Evolutionary conservation across 2,329 filamentous ascomycete species (phyloP).

Genomic region (Ophiostoma perfectum): DNA sequence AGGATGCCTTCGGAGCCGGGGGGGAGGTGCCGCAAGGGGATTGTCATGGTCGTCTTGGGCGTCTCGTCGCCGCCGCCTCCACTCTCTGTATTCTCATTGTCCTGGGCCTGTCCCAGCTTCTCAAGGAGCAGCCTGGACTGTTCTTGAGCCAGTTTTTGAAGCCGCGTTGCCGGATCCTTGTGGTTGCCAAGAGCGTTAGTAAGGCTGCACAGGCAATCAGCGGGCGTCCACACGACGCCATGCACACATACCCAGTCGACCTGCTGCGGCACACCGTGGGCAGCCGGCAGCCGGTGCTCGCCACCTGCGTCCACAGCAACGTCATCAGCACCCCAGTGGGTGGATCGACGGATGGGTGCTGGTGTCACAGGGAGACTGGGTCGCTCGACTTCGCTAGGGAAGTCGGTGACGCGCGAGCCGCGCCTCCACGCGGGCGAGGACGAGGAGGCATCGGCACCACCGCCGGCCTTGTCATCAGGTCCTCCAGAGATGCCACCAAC

Average conservation of each 20-base stretch:
- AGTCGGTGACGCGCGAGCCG: constrained; percentile 73
- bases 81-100: constrained; percentile 20
- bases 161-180: constrained; percentile 64
- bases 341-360: constrained; percentile 65
- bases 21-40: neutral
- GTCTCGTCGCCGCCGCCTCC: constrained; percentile 30
- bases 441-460: too few species aligned
- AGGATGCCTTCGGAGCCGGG: constrained; percentile 39
- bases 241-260: constrained; percentile 87
- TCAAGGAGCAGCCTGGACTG: constrained; percentile 58
- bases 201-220: constrained; percentile 51
- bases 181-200: constrained; percentile 46
- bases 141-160: constrained; percentile 63
- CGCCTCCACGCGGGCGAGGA: constrained; percentile 27
- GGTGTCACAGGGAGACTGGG: constrained; percentile 89
- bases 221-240: constrained; percentile 44
- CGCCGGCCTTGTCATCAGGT: neutral
- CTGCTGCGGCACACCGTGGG: constrained; percentile 80
- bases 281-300: constrained; percentile 60
- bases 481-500: neutral
- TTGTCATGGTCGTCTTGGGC: constrained; percentile 45
- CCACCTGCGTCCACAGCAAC: constrained; percentile 39
- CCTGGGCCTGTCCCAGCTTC: constrained; percentile 41
- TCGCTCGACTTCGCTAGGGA: constrained; percentile 73
- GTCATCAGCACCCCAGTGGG: constrained; percentile 54